phyloP scores from a whole-genome alignment of 192 early-diverging fungal genomes.

The Podila epigama region DNA sequence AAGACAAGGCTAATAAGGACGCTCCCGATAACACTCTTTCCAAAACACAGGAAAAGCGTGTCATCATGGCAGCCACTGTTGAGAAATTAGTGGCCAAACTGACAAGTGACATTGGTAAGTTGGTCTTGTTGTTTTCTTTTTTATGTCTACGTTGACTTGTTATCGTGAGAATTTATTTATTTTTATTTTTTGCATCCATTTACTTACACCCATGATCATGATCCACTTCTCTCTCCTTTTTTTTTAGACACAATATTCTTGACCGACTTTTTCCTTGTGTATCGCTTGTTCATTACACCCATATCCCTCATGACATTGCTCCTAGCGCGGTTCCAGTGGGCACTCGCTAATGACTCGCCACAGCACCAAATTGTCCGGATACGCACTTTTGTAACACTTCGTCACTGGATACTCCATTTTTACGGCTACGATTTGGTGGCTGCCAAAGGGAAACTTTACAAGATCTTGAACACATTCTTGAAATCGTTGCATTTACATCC shows the following conservation, averaged over 20 bases:
- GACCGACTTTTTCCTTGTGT: conserved; percentile 70
- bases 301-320: conserved; percentile 59
- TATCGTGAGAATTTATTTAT: neutral
- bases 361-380: conserved; percentile 59
- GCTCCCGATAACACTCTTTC: neutral
- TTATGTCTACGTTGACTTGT: neutral
- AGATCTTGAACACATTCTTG: conserved; percentile 48
- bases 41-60: conserved; percentile 2
- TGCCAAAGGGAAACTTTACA: conserved; percentile 37
- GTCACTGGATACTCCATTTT: conserved; percentile 69
- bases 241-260: no score
- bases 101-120: conserved; percentile 58
- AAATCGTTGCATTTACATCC: conserved; percentile 51
- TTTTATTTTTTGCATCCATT: neutral
- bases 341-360: conserved; percentile 55
- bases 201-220: conserved; percentile 53
- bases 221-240: no score
- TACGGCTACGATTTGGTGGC: conserved; percentile 65
- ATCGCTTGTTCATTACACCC: conserved; percentile 64
- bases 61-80: conserved; percentile 63
- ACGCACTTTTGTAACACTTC: conserved; percentile 66
- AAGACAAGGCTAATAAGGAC: conserved; percentile 19
- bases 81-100: conserved; percentile 65
- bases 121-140: neutral
- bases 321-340: conserved; percentile 63